Base-by-base conservation (phyloP, 805 yeast species). In the Pichia insulana region DNA sequence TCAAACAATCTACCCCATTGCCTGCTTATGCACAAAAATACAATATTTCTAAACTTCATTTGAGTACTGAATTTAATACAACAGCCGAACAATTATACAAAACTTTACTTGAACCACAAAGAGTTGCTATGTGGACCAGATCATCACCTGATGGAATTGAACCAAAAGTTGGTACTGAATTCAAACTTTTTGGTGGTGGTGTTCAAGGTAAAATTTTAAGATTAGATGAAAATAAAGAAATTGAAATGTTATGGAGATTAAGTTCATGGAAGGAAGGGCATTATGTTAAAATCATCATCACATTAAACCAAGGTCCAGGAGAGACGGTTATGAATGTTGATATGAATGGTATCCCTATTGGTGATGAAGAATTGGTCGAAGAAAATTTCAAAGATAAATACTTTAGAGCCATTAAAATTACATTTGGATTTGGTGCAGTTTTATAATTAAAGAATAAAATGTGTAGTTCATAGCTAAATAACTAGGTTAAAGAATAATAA, bases 361-460 rank as follows among this genome's bases (percentile, higher is more conserved):
- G 97, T 12, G 94, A 92, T 59, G 97, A 92, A 57, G 92, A 94
- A 54, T 64, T 82, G 54, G 96, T 85, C 32, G 76, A 79, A 56
- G 74, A 70, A 33, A 92, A 90, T 62, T 90, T 92, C 57, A 86
- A 87, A 54, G 87, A 85, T 47, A 85, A 88, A 64, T 92, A 92
- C 59, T 79, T 92, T 40, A 80, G 82, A 63, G 76, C 95, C 7
- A 90, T 92, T 57, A 92, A 88, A 67, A 59, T 86, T 34, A 83
- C 96, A 0, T 92, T 92, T 63, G 98, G 98, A 1, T 89, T 85
- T 61, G 97, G 97, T 15, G 85, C 92, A n/a, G 94, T 87, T 12
- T 68, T 87, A 52, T 86, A 66, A 48, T 7, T 13, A 19, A 35
- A n/a, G 12, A 25, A 26, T 20, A n/a, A 36, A 12, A 3, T 16